Base-by-base conservation (phyloP, 2,329 filamentous ascomycete species). In the Colletotrichum orchidophilum region DNA sequence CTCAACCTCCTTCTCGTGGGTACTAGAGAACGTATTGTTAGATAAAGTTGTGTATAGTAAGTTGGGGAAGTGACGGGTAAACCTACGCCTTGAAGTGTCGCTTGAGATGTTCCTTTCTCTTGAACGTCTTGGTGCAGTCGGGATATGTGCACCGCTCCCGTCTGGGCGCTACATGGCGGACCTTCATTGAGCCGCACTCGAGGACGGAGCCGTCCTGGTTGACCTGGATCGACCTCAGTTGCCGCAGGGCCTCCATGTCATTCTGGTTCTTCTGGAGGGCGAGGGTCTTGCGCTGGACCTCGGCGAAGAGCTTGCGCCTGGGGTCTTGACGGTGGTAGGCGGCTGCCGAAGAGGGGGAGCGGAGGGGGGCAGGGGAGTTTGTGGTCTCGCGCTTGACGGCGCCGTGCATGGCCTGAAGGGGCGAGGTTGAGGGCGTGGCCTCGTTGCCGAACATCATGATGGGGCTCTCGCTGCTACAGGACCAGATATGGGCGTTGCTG, bases 91-190 rank as follows among this genome's bases (percentile, higher is more conserved):
- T 82, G 62, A 85, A 81, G 75, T 90, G 87, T 31, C 87, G 83
- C 79, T 88, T 89, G 21, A 89, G 78, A 72, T 90, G 87, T 77
- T 90, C 87, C 27, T 84, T 85, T 66, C 87, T 82, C 74, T 86
- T 84, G 71, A 87, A 88, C 0, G 82, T 83, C 74, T 84, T 85
- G 73, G 82, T 76, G 76, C 87, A 89, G 31, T 81, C 81, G 7
- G 81, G 81, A 35, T 84, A 82, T 18, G 83, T 79, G 73, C 87
- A 88, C 72, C 83, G 42, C 57, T 74, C 70, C 24, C 71, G 55
- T 35, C 73, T 61, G 2, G 66, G 62, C 21, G 73, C 68, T 27
- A 80, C 74, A 18, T 74, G 70, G 18, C 71, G 71, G 49, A 73
- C 64, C 50, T 64, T 63, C 13, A 71, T 67, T 12, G 66, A 53